Evolutionary conservation across 2,329 filamentous ascomycete species (phyloP), one percentile per base, ranked within the genome.

Genomic region (Colletotrichum nymphaeae): DNA sequence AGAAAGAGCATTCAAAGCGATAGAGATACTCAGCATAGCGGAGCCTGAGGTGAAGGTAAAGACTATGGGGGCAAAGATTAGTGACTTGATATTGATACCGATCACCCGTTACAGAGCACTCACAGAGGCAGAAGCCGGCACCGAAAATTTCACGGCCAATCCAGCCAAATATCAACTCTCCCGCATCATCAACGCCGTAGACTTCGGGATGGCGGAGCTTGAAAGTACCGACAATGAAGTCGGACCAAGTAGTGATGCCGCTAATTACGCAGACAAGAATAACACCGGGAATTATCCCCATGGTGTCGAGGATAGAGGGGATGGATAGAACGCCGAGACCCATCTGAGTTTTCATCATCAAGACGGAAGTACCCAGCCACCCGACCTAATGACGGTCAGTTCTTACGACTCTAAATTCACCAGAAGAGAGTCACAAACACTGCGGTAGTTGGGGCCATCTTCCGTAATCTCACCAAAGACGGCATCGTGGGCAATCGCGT

Each of bases 151-250:
- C 84, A 3, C 84, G 82, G 1, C 87, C 86, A 9, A 83, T 63
- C 2, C 79, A 80, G 14, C 88, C 88, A 72, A 88, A 86, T 28
- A 89, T 81, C 46, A 88, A 78, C 5, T 76, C 76, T 22, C 86
- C 87, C 1, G 83, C 87, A 76, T 89, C 87, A 57, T 87, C 87
- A 67, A 89, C 86, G 19, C 84, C 83, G 75, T 89, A 89, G 1
- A 88, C 84, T 35, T 86, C 82, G 2, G 82, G 83, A 75, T 89
- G 87, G 7, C 80, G 79, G 37, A 86, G 74, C 74, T 89, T 89
- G 80, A 89, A 89, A 19, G 79, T 76, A 14, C 85, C 86, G 11
- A 88, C 79, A 35, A 87, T 84, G 69, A 85, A 87, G 67, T 82
- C 80, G 1, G 85, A 86, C 86, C 86, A 88, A 2, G 83, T 85